phyloP scores from a whole-genome alignment of 139 green algal species.

The Mesotaenium endlicherianum region DNA sequence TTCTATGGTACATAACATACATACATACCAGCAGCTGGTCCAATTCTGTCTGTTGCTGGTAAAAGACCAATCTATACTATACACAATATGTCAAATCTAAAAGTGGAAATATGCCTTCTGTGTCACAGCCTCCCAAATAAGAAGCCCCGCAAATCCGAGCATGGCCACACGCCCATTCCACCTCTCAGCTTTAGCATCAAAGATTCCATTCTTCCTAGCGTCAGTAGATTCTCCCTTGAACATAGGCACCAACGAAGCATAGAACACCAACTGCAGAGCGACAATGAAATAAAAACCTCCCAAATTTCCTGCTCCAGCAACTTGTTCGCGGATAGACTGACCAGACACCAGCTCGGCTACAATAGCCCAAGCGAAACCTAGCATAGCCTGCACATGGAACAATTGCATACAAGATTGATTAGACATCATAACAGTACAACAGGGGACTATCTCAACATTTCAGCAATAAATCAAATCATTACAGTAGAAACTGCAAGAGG shows the following conservation, averaged over 20 bases:
- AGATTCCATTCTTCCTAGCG: slow-evolving; percentile 42
- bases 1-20: too few species aligned
- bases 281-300: slow-evolving; percentile 35
- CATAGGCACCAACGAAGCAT: slow-evolving; percentile 48
- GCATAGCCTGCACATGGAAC: slow-evolving; percentile 52
- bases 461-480: too few species aligned
- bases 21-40: too few species aligned
- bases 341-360: slow-evolving; percentile 43
- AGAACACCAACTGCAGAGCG: slow-evolving; percentile 29
- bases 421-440: too few species aligned
- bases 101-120: too few species aligned
- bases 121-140: slow-evolving; percentile 46
- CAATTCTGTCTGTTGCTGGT: too few species aligned
- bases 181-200: slow-evolving; percentile 52
- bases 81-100: too few species aligned
- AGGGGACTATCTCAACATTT: too few species aligned
- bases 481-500: too few species aligned
- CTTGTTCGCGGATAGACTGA: slow-evolving; percentile 21
- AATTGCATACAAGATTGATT: too few species aligned
- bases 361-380: slow-evolving; percentile 11
- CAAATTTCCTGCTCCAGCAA: not conserved
- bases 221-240: slow-evolving; percentile 42
- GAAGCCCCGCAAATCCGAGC: slow-evolving; percentile 42
- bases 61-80: too few species aligned
- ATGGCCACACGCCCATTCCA: slow-evolving; percentile 58